phyloP scores from a whole-genome alignment of 176 grass and related monocot species.

The Olyra latifolia region DNA sequence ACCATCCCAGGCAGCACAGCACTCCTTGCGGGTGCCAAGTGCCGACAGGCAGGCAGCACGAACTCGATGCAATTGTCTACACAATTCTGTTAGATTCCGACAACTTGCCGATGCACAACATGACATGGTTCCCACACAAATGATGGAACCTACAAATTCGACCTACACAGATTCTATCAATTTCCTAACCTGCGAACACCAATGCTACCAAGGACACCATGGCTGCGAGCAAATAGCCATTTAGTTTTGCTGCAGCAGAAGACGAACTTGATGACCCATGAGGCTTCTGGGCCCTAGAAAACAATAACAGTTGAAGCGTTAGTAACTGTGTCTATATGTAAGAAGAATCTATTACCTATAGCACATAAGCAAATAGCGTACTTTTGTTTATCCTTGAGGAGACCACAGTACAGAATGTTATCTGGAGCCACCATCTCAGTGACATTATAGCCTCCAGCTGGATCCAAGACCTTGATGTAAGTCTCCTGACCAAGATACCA shows the following conservation, averaged over 20 bases:
- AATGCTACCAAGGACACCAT: conserved; percentile 37
- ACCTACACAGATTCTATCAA: conserved; percentile 43
- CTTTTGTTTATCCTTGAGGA: conserved; percentile 81
- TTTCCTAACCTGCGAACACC: conserved; percentile 31
- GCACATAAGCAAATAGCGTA: conserved; percentile 24
- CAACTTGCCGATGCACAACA: conserved; percentile 19
- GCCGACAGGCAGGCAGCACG: neutral
- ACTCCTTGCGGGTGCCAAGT: conserved; percentile 32
- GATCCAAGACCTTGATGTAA: conserved; percentile 73
- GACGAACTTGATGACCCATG: conserved; percentile 51
- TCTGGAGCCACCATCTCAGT: conserved; percentile 69
- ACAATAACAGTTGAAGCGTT: neutral
- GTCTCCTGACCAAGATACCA: conserved; percentile 96
- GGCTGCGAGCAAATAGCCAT: conserved; percentile 28
- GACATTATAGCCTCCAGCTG: conserved; percentile 56
- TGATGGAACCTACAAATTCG: conserved; percentile 21
- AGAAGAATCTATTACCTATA: neutral
- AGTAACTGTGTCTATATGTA: neutral
- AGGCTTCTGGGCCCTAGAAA: conserved; percentile 63
- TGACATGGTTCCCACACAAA: conserved; percentile 31
- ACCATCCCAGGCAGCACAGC: conserved; percentile 15
- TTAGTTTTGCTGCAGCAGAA: neutral
- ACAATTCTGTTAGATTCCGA: conserved; percentile 35
- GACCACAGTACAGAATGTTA: conserved; percentile 82
- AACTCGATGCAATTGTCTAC: neutral